Evolutionary conservation across 257 asterid genomes (phyloP).

Genomic region (Osmanthus fragrans): DNA sequence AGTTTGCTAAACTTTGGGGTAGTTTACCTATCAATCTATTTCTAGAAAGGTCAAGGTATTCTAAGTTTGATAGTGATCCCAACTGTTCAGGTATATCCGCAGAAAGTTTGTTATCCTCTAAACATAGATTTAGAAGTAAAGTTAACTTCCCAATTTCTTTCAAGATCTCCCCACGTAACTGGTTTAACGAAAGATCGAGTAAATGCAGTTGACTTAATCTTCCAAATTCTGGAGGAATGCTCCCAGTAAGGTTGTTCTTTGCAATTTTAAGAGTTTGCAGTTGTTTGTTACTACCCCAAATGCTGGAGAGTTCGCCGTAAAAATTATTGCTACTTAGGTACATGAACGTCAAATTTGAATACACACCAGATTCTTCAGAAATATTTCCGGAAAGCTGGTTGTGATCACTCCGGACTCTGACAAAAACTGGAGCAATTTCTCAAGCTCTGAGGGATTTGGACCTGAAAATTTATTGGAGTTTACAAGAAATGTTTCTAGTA

Average conservation of each 20-base stretch:
- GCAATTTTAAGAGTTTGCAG: not conserved
- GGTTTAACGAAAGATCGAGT: slow-evolving; percentile 21
- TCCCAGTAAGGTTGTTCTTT: slow-evolving; percentile 12
- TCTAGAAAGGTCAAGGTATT: not conserved
- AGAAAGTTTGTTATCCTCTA: slow-evolving; percentile 1
- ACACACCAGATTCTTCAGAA: slow-evolving; percentile 11
- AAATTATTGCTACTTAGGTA: not conserved
- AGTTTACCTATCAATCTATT: not conserved
- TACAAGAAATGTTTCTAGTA: not conserved
- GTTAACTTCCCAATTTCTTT: slow-evolving; percentile 11
- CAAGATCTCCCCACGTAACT: slow-evolving; percentile 23
- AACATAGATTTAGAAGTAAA: not conserved
- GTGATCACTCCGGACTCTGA: not conserved
- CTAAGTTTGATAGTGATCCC: not conserved
- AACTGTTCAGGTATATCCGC: slow-evolving; percentile 7
- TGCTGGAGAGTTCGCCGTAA: not conserved
- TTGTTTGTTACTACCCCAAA: slow-evolving; percentile 2
- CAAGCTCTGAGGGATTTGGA: slow-evolving; percentile 1
- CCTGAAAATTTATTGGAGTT: slow-evolving; percentile 20
- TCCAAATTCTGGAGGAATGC: slow-evolving; percentile 23
- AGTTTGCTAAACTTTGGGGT: not conserved
- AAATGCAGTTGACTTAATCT: slow-evolving; percentile 10
- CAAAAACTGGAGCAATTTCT: not conserved
- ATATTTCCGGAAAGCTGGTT: slow-evolving; percentile 12
- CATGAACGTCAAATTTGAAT: not conserved